Conservation (phyloP, 2,329 filamentous ascomycete species). For the Dactylellina cionopaga region DNA sequence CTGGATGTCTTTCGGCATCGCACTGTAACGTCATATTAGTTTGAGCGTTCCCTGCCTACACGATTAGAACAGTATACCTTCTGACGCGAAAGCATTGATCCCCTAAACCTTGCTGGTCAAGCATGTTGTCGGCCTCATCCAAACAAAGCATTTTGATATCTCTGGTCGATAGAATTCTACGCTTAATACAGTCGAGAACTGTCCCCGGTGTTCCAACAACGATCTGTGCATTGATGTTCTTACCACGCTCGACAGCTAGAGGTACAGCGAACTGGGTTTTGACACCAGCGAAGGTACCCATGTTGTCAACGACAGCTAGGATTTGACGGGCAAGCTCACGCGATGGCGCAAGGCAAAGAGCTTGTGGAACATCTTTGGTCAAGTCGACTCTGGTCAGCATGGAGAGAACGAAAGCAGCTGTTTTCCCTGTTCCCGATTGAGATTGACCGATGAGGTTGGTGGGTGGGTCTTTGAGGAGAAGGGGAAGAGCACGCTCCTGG, state of each 20-base stretch:
- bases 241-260: conserved; percentile 74
- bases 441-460: conserved; percentile 97
- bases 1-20: conserved; percentile 79
- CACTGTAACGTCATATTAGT: conserved; percentile 62
- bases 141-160: conserved; percentile 84
- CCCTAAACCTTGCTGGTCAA: conserved; percentile 92
- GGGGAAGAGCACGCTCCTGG: conserved; percentile 90
- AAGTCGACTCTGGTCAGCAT: conserved; percentile 88
- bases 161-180: conserved; percentile 76
- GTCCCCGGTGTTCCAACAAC: conserved; percentile 95
- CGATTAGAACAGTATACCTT: conserved; percentile 64
- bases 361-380: conserved; percentile 74
- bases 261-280: conserved; percentile 84
- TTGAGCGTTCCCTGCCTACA: not conserved
- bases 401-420: conserved; percentile 93
- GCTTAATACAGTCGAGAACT: conserved; percentile 84
- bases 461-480: conserved; percentile 87
- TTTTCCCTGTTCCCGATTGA: conserved; percentile 99
- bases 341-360: conserved; percentile 87
- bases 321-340: conserved; percentile 96
- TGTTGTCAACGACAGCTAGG: conserved; percentile 80
- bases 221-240: conserved; percentile 77
- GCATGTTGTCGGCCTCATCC: conserved; percentile 98
- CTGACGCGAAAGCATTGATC: conserved; percentile 95
- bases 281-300: conserved; percentile 81